These are phyloP conservation scores for Annona squamosa DNA, from an alignment of 164 flowering plant species.

Conservation along the genomic window DNA sequence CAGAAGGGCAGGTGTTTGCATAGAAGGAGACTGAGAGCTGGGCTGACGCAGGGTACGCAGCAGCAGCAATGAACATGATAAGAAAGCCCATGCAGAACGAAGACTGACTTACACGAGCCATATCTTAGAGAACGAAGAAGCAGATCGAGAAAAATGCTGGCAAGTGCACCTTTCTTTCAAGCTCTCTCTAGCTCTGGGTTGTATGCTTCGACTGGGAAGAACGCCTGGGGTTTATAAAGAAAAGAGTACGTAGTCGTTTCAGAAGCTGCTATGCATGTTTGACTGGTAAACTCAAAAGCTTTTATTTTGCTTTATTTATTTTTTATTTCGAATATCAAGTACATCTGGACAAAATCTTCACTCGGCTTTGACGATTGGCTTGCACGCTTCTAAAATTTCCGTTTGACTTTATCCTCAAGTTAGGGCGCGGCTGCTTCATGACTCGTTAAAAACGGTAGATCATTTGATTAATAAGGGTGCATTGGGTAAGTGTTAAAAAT, in stretches of 20 bases:
- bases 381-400: too few relatives aligned
- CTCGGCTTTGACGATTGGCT: too few relatives aligned
- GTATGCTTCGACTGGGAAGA: background rate
- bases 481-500: too few relatives aligned
- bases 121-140: background rate
- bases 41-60: conserved; percentile 11
- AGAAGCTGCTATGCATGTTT: background rate
- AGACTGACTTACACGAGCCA: conserved; percentile 1
- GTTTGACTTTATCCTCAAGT: too few relatives aligned
- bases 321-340: too few relatives aligned
- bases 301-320: too few relatives aligned
- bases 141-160: background rate
- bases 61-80: background rate
- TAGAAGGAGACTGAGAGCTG: conserved; percentile 26
- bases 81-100: background rate
- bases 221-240: background rate
- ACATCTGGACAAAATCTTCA: too few relatives aligned
- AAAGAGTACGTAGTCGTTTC: background rate
- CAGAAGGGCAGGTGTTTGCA: conserved; percentile 26
- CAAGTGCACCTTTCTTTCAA: background rate
- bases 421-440: too few relatives aligned
- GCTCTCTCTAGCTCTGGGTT: background rate
- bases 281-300: background rate
- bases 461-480: too few relatives aligned
- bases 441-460: too few relatives aligned